Evolutionary conservation across 495 filamentous ascomycete genomes (phyloP).

Genomic region (Penicillium simplicissimum): DNA sequence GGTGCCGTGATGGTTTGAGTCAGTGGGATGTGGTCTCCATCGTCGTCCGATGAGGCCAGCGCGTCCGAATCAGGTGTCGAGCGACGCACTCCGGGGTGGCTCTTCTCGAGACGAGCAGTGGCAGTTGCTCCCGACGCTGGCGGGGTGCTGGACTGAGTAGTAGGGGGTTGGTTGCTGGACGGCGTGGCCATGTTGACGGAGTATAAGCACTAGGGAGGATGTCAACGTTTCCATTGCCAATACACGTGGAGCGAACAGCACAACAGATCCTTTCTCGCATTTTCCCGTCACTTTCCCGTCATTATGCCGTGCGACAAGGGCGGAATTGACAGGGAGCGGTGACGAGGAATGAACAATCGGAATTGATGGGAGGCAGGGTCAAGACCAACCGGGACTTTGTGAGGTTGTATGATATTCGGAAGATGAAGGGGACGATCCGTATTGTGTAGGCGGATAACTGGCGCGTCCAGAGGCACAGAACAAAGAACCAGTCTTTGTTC

Average conservation of each 20-base stretch:
- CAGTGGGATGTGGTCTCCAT: slow-evolving; percentile 56
- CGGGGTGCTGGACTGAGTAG: slow-evolving; percentile 27
- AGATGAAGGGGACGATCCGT: background rate
- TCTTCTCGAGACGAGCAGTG: slow-evolving; percentile 68
- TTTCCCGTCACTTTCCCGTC: too few relatives aligned
- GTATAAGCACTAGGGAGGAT: background rate
- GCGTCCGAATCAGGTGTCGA: slow-evolving; percentile 94
- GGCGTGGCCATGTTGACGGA: slow-evolving; percentile 33
- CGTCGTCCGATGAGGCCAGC: slow-evolving; percentile 89
- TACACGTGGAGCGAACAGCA: slow-evolving; percentile 4
- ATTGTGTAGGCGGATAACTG: slow-evolving; percentile 7
- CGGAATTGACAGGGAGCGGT: too few relatives aligned
- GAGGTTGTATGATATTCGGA: background rate
- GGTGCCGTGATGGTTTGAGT: slow-evolving; percentile 38
- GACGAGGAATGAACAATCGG: too few relatives aligned
- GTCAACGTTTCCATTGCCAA: background rate
- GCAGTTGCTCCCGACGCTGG: slow-evolving; percentile 43
- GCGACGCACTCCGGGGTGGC: slow-evolving; percentile 63
- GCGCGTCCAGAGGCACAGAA: slow-evolving; percentile 8
- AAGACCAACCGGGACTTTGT: too few relatives aligned
- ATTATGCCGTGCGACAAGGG: too few relatives aligned
- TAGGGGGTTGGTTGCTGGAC: slow-evolving; percentile 32
- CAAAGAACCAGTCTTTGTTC: slow-evolving; percentile 29
- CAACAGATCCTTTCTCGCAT: too few relatives aligned
- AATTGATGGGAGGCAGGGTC: too few relatives aligned